Evolutionary conservation across 1,284 basidiomycete genomes (phyloP), one percentile per base, ranked within the genome.

Genomic region (Sanghuangporus sanghuang): DNA sequence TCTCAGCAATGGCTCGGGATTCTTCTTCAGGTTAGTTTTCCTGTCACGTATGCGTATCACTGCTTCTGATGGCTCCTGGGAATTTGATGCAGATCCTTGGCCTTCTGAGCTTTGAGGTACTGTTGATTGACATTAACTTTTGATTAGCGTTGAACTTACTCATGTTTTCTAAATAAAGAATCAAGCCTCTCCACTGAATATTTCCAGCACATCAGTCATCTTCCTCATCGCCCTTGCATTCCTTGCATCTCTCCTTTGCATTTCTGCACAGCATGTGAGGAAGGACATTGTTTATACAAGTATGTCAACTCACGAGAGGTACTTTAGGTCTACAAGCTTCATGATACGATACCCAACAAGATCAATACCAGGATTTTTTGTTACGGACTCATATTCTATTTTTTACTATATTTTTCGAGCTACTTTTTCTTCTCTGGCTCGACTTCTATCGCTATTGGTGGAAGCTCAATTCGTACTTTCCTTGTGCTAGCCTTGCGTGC

Each of bases 11-110:
- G 67, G 68, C 68, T 71, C 39, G 57, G 69, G 14, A 63, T 66
- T 11, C 38, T 71, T n/a, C 56, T 71, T 14, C 71, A 71, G 67
- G 71, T 72, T 57, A 23, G 69, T 57, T 12, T 35, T 18, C 9
- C 32, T 11, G 14, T 52, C 11, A 16, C 35, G n/a, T 23, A 56
- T 23, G 48, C 38, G 54, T 54, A 5, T 54, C 12, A 38, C 35
- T 5, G 32, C 35, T 54, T 54, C 14, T 44, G 48, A 16, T 60
- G 23, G 36, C 21, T 12, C 44, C n/a, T 36, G 12, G 16, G 23
- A 52, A 68, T 65, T 67, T 67, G 67, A 18, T 61, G 68, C 49
- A 68, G 70, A 39, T 54, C 67, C 36, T 65, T 66, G 64, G 72
- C 69, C 60, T 53, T 63, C 40, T 56, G 23, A 55, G 44, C 46